Base-by-base conservation (phyloP, 148 eudicot genomes). In the Linanthus parryae region DNA sequence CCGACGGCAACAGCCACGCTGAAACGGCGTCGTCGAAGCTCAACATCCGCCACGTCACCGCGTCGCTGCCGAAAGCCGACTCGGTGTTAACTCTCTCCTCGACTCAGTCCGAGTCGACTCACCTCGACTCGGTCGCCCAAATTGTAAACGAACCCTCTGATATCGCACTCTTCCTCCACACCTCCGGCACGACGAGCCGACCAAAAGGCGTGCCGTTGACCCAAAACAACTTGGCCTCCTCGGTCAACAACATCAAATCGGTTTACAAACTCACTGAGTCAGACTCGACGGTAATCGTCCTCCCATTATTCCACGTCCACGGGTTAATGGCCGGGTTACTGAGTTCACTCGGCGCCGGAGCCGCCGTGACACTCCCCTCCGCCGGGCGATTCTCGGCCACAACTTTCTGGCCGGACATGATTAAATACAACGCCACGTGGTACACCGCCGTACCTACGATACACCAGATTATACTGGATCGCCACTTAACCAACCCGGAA, bases 141-240 rank as follows among this genome's bases (percentile, higher is more conserved):
- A 43, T 73, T 49, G 46, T 44, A 1, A 86, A 91, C 35, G 87
- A 91, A 23, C 84, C 98, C 0, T 64, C 80, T 14, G 98, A 91
- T 33, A 66, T 69, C 38, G 77, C 94, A 0, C 76, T 91, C 7
- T 91, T 91, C 61, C 79, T 91, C 30, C 98, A 91, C 87, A 91
- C 98, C 3, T 86, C 95, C n/a, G 98, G 98, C 48, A 91, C 98
- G 38, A 91, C 98, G 3, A 87, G 95, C 56, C 86, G 94, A 5
- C 98, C 98, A 9, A 91, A 91, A 63, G 98, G 98, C 26, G 98
- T 91, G 14, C 98, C 95, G 6, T 36, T 91, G 25, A 86, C 67
- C 31, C 98, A 91, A 48, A 79, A 72, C 33, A 91, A 91, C 49
- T 43, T 91, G 0, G 69, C 53, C 4, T 79, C 98, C 0, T 83